Evolutionary conservation across 495 filamentous ascomycete genomes (phyloP).

Genomic region (Neurospora sublineolata): DNA sequence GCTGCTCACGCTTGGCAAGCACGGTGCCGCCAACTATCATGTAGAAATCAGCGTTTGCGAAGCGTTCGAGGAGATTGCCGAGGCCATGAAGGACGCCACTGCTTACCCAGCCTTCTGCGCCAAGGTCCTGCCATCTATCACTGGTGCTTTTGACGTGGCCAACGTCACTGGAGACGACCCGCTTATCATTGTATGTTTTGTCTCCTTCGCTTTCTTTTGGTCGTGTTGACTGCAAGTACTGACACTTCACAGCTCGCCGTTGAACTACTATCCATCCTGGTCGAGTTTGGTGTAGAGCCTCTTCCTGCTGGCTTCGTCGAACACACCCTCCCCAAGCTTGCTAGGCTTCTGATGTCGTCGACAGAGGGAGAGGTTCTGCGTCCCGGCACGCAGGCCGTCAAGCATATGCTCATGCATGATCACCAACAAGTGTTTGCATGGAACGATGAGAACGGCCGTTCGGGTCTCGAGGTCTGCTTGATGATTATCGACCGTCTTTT

Average conservation of each 20-base stretch:
- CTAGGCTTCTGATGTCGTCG: slow-evolving; percentile 63
- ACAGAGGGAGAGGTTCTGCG: slow-evolving; percentile 77
- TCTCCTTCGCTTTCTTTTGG: background rate
- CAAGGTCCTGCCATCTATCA: slow-evolving; percentile 79
- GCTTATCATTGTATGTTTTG: slow-evolving; percentile 51
- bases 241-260: slow-evolving; percentile 52
- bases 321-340: slow-evolving; percentile 75
- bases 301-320: slow-evolving; percentile 79
- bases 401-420: slow-evolving; percentile 79
- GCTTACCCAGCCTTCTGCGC: slow-evolving; percentile 70
- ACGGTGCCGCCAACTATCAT: slow-evolving; percentile 80
- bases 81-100: slow-evolving; percentile 43
- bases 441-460: slow-evolving; percentile 62
- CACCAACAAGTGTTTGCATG: slow-evolving; percentile 76
- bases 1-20: slow-evolving; percentile 78
- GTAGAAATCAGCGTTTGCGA: slow-evolving; percentile 72
- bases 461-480: slow-evolving; percentile 77
- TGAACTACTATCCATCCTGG: slow-evolving; percentile 69
- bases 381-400: slow-evolving; percentile 74
- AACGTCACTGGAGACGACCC: slow-evolving; percentile 72
- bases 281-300: slow-evolving; percentile 69
- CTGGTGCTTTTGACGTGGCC: slow-evolving; percentile 78
- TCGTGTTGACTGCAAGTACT: slow-evolving; percentile 2
- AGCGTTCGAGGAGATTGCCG: slow-evolving; percentile 75
- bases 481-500: slow-evolving; percentile 90